Percentiles rank a stretch among this genome's conserved stretches.
These are phyloP conservation scores for Neurospora sp. DNA, from an alignment of 495 filamentous ascomycete genomes.

Conservation along the genomic window DNA sequence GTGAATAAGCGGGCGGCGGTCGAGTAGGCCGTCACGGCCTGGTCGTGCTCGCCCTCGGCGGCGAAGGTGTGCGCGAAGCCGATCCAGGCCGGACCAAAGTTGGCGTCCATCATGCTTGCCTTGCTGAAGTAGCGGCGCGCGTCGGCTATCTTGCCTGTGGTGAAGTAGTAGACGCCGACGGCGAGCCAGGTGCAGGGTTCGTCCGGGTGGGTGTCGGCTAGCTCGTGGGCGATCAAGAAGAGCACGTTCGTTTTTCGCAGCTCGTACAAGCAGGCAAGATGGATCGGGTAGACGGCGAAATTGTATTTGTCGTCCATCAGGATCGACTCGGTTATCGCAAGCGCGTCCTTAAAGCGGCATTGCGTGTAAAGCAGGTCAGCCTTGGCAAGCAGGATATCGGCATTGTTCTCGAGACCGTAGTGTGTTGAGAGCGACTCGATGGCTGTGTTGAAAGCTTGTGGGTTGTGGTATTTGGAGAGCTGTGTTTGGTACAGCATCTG, in stretches of 20 bases:
- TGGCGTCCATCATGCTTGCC: conserved; percentile 91
- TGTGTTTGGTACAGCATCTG: conserved; percentile 96
- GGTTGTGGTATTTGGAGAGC: conserved; percentile 91
- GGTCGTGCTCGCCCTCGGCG: conserved; percentile 99
- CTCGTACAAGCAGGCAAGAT: conserved; percentile 87
- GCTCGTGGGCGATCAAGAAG: conserved; percentile 87
- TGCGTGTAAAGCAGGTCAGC: conserved; percentile 91
- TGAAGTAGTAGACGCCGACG: conserved; percentile 90
- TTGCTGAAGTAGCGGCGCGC: conserved; percentile 94
- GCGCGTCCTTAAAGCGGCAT: conserved; percentile 81
- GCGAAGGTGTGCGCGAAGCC: conserved; percentile 99
- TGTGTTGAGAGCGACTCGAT: conserved; percentile 85
- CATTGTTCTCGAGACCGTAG: conserved; percentile 79
- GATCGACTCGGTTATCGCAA: conserved; percentile 73
- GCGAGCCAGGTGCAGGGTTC: conserved; percentile 88
- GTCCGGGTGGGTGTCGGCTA: conserved; percentile 85
- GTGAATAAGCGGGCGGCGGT: conserved; percentile 94
- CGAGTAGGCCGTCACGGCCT: conserved; percentile 95
- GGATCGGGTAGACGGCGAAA: conserved; percentile 78
- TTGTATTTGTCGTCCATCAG: conserved; percentile 77
- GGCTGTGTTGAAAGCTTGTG: conserved; percentile 70
- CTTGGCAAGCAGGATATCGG: conserved; percentile 85
- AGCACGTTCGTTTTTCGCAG: conserved; percentile 76
- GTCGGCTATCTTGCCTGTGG: conserved; percentile 81
- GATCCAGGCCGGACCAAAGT: conserved; percentile 97